These are phyloP conservation scores for Aquilaria malaccensis DNA, from an alignment of 345 rosid species.

Conservation along the genomic window DNA sequence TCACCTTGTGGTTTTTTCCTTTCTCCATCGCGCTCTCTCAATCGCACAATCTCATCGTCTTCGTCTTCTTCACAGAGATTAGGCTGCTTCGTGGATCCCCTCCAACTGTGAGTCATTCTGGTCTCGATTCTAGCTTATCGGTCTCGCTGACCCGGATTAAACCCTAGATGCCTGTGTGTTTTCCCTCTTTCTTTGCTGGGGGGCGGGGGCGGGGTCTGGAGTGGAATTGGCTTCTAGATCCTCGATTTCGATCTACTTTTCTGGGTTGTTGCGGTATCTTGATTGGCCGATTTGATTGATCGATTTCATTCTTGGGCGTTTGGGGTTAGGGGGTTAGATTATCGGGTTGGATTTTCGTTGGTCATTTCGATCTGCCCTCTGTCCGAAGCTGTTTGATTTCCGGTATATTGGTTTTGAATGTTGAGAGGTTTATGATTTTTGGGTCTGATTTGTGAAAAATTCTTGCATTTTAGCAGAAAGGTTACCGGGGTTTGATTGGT, in stretches of 20 bases:
- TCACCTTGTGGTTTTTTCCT: constrained; percentile 16
- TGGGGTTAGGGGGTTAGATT: no score
- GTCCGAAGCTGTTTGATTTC: no score
- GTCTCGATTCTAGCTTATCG: not conserved
- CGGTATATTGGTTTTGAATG: no score
- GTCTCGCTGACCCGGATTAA: constrained; percentile 9
- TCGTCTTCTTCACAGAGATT: constrained; percentile 21
- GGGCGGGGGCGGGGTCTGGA: not conserved
- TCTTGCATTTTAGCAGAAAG: no score
- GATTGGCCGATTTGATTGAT: not conserved
- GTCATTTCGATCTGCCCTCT: no score
- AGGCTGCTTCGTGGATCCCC: constrained; percentile 23
- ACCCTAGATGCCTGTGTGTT: constrained; percentile 19
- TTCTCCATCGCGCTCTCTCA: constrained; percentile 12
- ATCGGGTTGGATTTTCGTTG: no score
- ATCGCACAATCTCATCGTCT: constrained; percentile 27
- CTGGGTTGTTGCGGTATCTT: not conserved
- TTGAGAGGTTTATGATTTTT: no score
- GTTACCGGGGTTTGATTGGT: no score
- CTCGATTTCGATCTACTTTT: constrained; percentile 11
- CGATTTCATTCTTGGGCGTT: not conserved
- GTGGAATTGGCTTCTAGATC: constrained; percentile 17
- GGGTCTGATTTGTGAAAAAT: no score
- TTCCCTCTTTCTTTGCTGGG: constrained; percentile 2
- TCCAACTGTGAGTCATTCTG: constrained; percentile 29